These are phyloP conservation scores for Mercurialis annua DNA, from an alignment of 345 rosid species.

Conservation along the genomic window DNA sequence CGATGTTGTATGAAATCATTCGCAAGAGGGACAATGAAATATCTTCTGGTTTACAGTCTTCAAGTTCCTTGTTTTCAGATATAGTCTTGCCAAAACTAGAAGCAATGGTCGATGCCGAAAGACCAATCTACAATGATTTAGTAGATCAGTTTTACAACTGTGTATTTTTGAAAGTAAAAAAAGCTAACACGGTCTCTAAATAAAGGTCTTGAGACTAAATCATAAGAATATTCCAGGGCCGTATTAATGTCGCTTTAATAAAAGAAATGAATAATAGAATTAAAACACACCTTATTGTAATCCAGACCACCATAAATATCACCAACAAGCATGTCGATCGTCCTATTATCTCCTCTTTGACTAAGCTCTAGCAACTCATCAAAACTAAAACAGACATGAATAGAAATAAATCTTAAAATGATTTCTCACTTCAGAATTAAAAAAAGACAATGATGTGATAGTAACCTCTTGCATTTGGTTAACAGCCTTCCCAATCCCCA, in stretches of 20 bases:
- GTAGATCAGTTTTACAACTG: neutral
- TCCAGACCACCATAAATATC: slow-evolving; percentile 98
- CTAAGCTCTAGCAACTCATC: slow-evolving; percentile 95
- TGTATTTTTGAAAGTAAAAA: neutral
- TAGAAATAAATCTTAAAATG: slow-evolving; percentile 10
- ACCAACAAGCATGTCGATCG: slow-evolving; percentile 97
- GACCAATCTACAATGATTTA: slow-evolving; percentile 60
- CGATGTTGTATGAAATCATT: slow-evolving; percentile 97
- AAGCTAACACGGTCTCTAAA: neutral
- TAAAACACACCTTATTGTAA: slow-evolving; percentile 68
- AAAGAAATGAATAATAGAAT: slow-evolving; percentile 6
- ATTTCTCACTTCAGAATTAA: too few species aligned
- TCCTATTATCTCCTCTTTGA: slow-evolving; percentile 90
- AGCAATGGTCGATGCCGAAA: slow-evolving; percentile 96
- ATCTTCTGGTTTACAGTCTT: slow-evolving; percentile 93
- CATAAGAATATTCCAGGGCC: neutral
- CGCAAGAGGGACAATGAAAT: slow-evolving; percentile 93
- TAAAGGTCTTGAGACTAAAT: neutral
- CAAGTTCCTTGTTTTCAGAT: slow-evolving; percentile 87
- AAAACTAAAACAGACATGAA: slow-evolving; percentile 49
- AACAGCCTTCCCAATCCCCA: slow-evolving; percentile 96
- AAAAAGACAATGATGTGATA: slow-evolving; percentile 17
- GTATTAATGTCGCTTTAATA: slow-evolving; percentile 2
- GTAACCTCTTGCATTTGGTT: slow-evolving; percentile 89
- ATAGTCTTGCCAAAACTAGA: slow-evolving; percentile 98